Evolutionary conservation across 345 rosid genomes (phyloP).

Genomic region (Eucalyptus viminalis): DNA sequence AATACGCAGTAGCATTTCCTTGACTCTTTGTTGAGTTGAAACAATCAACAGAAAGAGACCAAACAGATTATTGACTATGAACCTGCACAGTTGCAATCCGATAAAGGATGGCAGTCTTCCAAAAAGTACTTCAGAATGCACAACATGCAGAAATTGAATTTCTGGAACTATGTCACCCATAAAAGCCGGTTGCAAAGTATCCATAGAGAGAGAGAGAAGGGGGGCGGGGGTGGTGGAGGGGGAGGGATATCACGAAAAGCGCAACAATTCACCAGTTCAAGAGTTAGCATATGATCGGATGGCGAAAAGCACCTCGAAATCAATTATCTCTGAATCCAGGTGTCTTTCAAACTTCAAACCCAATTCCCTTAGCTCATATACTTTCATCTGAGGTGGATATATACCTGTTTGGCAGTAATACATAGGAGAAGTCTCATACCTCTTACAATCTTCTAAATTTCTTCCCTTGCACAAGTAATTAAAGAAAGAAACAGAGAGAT

Average conservation of each 20-base stretch:
- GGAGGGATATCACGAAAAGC: neutral
- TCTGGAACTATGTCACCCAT: neutral
- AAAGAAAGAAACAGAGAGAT: neutral
- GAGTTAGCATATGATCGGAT: neutral
- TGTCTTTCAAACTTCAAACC: slow-evolving; percentile 90
- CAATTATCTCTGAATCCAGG: slow-evolving; percentile 74
- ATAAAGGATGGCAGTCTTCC: neutral
- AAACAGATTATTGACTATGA: neutral
- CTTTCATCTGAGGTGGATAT: slow-evolving; percentile 90
- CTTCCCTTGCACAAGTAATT: neutral
- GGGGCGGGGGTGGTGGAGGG: neutral
- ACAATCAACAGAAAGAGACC: neutral
- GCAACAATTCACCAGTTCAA: neutral
- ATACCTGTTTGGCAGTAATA: slow-evolving; percentile 32
- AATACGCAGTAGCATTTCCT: neutral
- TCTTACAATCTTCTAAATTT: neutral
- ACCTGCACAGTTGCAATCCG: neutral
- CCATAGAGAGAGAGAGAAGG: neutral
- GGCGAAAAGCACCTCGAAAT: slow-evolving; percentile 52
- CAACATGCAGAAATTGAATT: neutral
- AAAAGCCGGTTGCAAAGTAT: neutral
- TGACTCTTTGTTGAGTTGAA: neutral
- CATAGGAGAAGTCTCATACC: neutral
- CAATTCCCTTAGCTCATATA: slow-evolving; percentile 63
- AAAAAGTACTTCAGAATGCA: neutral